Conservation (phyloP, 1,139 yeast species). For the Sugiyamaella sp. region DNA sequence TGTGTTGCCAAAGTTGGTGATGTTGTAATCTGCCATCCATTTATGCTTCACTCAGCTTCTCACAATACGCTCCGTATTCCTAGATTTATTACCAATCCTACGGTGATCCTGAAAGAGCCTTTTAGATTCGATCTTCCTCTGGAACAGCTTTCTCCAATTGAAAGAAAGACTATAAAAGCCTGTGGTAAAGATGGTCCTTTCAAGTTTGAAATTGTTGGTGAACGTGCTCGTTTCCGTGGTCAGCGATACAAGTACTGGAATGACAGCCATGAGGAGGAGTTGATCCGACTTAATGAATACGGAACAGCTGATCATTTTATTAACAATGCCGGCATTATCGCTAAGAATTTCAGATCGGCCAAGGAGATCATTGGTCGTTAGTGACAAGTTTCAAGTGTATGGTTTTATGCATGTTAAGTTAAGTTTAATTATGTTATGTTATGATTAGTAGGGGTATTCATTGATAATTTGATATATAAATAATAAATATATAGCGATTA, state of each 20-base stretch:
- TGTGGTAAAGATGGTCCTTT: constrained; percentile 18
- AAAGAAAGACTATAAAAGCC: constrained; percentile 19
- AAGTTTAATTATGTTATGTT: background rate
- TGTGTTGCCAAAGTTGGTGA: constrained; percentile 21
- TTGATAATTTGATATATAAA: background rate
- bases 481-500: background rate
- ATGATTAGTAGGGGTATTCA: background rate
- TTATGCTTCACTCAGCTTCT: constrained; percentile 23
- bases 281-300: constrained; percentile 16
- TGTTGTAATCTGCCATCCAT: constrained; percentile 20
- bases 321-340: constrained; percentile 17
- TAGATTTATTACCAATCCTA: constrained; percentile 22
- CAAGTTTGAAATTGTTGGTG: constrained; percentile 19
- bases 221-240: constrained; percentile 19
- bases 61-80: constrained; percentile 21
- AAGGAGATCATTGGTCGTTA: constrained; percentile 20
- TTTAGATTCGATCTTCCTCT: constrained; percentile 14
- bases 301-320: constrained; percentile 21
- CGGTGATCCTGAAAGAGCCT: constrained; percentile 19
- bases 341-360: constrained; percentile 9
- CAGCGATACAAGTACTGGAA: constrained; percentile 20
- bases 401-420: background rate
- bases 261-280: constrained; percentile 19
- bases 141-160: constrained; percentile 18
- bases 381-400: background rate